Percentiles rank a stretch among this genome's conserved stretches.
phyloP scores from a whole-genome alignment of 495 filamentous ascomycete genomes.

The Daldinia bambusicola region DNA sequence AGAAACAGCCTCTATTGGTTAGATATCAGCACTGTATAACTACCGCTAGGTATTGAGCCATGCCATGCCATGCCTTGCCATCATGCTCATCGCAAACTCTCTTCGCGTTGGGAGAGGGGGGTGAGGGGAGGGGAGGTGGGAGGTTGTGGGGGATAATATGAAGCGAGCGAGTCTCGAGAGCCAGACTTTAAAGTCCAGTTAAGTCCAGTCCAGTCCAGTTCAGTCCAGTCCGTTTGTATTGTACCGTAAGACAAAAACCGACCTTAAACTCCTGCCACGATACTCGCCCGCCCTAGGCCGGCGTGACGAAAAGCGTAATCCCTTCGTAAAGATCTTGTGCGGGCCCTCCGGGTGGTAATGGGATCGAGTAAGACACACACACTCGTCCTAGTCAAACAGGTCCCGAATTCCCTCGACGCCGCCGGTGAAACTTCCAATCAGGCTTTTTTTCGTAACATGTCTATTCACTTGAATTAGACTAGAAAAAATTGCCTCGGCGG shows the following conservation, averaged over 20 bases:
- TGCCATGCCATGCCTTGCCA: neutral
- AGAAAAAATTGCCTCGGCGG: constrained; percentile 12
- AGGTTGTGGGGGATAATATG: constrained; percentile 8
- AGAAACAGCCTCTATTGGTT: constrained; percentile 43
- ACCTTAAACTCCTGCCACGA: constrained; percentile 9
- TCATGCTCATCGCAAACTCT: constrained; percentile 17
- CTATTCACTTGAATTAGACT: constrained; percentile 44
- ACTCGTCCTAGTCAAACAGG: constrained; percentile 4
- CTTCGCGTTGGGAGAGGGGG: constrained; percentile 10
- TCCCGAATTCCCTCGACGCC: constrained; percentile 22
- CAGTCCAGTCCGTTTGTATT: constrained; percentile 3
- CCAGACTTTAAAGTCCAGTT: neutral
- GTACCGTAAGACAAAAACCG: neutral
- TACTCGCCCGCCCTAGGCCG: constrained; percentile 4
- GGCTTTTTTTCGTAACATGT: constrained; percentile 17
- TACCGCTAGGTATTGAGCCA: neutral
- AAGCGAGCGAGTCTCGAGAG: constrained; percentile 1
- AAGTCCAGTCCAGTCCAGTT: constrained; percentile 1
- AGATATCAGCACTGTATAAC: constrained; percentile 45
- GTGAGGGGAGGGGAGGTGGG: too few relatives aligned
- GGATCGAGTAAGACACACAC: neutral
- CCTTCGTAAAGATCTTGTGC: constrained; percentile 9
- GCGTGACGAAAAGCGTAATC: constrained; percentile 5
- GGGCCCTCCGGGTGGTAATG: neutral
- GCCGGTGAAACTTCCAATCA: constrained; percentile 26